Percentiles rank a stretch among this genome's conserved stretches.
phyloP scores from a whole-genome alignment of 768 basidiomycete genomes.

The Tremella yokohamensis region DNA sequence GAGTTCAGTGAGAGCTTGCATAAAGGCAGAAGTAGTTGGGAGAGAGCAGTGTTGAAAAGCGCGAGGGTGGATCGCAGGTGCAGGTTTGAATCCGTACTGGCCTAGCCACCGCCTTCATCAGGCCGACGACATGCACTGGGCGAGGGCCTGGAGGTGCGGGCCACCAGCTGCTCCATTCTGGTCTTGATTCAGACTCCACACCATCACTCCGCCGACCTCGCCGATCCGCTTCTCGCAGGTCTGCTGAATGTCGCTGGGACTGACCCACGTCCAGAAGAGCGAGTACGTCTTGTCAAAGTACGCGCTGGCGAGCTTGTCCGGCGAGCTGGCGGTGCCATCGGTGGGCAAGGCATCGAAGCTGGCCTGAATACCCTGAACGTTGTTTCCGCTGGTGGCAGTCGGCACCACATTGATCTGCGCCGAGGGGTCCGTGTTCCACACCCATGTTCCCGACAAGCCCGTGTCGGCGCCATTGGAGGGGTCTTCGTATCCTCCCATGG shows the following conservation, averaged over 20 bases:
- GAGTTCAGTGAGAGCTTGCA: too few species aligned
- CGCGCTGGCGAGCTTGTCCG: constrained; percentile 5
- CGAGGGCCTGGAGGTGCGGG: constrained; percentile 1
- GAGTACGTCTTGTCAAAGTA: constrained; percentile 15
- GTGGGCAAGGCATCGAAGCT: background rate
- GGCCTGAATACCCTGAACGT: background rate
- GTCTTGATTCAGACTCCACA: constrained; percentile 24
- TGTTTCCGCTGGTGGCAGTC: background rate
- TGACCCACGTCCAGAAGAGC: constrained; percentile 37
- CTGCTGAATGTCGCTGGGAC: constrained; percentile 15
- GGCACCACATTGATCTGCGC: constrained; percentile 1
- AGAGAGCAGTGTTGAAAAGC: too few species aligned
- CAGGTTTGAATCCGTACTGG: too few species aligned
- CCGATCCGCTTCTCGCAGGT: constrained; percentile 20
- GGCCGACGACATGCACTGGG: background rate
- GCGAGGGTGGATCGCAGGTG: too few species aligned
- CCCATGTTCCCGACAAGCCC: constrained; percentile 13
- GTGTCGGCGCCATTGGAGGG: constrained; percentile 8
- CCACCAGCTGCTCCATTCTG: background rate
- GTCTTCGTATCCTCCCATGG: constrained; percentile 16
- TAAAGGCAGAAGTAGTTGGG: too few species aligned
- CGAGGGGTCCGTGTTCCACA: constrained; percentile 12
- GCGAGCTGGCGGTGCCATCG: background rate
- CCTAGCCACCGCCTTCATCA: too few species aligned
- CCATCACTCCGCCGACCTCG: constrained; percentile 30